These are phyloP conservation scores for Akanthomyces dipterigenus DNA, from an alignment of 2,329 filamentous ascomycete species.

Conservation along the genomic window DNA sequence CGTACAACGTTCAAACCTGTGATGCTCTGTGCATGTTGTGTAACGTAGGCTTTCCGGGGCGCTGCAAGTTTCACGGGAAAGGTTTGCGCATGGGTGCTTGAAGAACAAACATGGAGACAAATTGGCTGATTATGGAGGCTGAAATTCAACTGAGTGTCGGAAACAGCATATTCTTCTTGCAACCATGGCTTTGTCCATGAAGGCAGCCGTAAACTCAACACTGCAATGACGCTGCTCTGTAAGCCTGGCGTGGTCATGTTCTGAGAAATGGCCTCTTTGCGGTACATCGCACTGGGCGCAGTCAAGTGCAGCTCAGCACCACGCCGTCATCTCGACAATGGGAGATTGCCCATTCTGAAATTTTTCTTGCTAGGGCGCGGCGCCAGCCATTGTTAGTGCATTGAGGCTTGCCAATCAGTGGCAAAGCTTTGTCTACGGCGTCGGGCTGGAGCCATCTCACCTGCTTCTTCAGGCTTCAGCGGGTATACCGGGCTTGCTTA, in stretches of 20 bases:
- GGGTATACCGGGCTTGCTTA: background rate
- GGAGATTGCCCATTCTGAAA: background rate
- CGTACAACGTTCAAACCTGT: background rate
- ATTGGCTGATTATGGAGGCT: background rate
- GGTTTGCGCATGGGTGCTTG: background rate
- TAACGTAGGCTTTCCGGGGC: background rate
- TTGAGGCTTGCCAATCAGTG: constrained; percentile 1
- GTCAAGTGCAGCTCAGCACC: too few species aligned
- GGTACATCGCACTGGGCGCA: background rate
- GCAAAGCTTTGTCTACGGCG: background rate
- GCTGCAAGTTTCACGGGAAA: background rate
- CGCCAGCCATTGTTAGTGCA: background rate
- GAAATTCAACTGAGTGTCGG: background rate
- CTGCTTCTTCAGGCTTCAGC: background rate
- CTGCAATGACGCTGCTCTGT: background rate
- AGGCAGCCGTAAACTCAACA: background rate
- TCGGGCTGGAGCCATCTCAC: background rate
- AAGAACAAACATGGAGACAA: background rate
- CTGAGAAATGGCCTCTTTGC: background rate
- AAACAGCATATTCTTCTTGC: background rate
- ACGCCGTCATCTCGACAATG: too few species aligned
- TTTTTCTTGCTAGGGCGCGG: background rate
- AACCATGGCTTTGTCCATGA: background rate
- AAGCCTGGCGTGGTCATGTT: background rate
- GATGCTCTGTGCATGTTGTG: background rate